phyloP scores from a whole-genome alignment of 768 basidiomycete species.

The Lactarius quietus region DNA sequence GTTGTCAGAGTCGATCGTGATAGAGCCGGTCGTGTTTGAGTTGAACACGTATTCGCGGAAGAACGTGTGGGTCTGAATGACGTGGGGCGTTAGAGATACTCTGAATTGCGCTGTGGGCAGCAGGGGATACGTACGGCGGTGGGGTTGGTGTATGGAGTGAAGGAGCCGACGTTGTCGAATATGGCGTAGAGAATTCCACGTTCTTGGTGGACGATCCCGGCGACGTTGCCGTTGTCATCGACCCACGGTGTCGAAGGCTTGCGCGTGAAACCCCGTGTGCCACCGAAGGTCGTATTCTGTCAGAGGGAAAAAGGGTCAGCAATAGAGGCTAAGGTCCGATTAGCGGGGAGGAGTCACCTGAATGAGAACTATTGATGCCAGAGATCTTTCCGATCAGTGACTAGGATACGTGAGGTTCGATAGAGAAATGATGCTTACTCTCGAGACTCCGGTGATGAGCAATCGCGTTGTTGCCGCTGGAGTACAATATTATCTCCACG shows the following conservation, averaged over 20 bases:
- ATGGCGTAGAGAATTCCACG: slow-evolving; percentile 52
- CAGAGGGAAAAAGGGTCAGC: not conserved
- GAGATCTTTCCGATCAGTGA: not conserved
- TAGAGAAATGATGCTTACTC: not conserved
- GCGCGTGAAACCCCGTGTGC: slow-evolving; percentile 68
- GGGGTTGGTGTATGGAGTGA: slow-evolving; percentile 39
- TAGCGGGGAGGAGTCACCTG: slow-evolving; percentile 2
- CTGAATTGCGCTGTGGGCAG: slow-evolving; percentile 22
- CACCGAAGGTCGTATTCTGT: slow-evolving; percentile 78
- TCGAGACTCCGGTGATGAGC: slow-evolving; percentile 20
- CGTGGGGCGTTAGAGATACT: not conserved
- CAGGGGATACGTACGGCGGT: slow-evolving; percentile 46
- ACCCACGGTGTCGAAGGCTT: slow-evolving; percentile 66
- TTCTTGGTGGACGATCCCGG: slow-evolving; percentile 72
- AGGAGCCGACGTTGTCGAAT: slow-evolving; percentile 39
- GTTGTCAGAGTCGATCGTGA: slow-evolving; percentile 34
- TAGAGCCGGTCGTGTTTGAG: slow-evolving; percentile 54
- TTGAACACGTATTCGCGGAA: slow-evolving; percentile 67
- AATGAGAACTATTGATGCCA: slow-evolving; percentile 11
- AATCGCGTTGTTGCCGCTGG: slow-evolving; percentile 20
- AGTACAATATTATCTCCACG: slow-evolving; percentile 17
- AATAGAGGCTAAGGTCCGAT: not conserved
- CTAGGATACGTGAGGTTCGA: not conserved
- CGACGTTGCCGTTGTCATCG: slow-evolving; percentile 54
- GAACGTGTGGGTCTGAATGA: slow-evolving; percentile 53